Evolutionary conservation across 2,329 filamentous ascomycete species (phyloP), one percentile per base, ranked within the genome.

Genomic region (Chrysosporium queenslandicum): DNA sequence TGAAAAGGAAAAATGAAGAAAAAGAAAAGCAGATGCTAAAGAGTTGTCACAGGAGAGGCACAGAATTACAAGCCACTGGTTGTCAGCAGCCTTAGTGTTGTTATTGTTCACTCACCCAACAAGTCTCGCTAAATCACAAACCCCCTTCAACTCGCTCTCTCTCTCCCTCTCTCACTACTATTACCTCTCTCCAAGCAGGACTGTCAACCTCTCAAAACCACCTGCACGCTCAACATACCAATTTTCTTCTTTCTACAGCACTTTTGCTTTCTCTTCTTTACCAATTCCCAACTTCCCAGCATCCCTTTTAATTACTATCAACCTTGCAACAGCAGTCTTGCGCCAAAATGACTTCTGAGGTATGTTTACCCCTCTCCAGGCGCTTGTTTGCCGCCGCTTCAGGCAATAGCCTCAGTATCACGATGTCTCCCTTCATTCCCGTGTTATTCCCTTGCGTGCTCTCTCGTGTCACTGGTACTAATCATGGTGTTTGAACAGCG

Each of bases 261-360:
- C 25, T 21, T n/a, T 43, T 46, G 18, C 30, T 34, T 46, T 30
- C 18, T 40, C 21, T 41, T 27, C 32, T 41, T 37, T 42, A 27
- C 32, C 50, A 46, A 39, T 20, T 36, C 34, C 42, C 25, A 23
- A 23, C 32, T 30, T 40, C 21, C 25, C 25, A 50, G 53, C 46
- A 25, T 48, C 50, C 53, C 21, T 42, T 32, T 49, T 27, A 34
- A 32, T 50, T 53, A 40, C 48, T 52, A 21, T 53, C 51, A 46
- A 43, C 56, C 52, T 53, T 29, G 46, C 51, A 40, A 49, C 53
- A 27, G 32, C 25, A 7, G 16, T 51, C 52, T 54, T 51, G 51
- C 46, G 42, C 64, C 68, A 78, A 65, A 67, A 82, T 82, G 79
- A 75, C 77, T 69, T 78, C 76, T 72, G 79, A 82, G 74, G 79